Evolutionary conservation across 2,329 filamentous ascomycete genomes (phyloP), one percentile per base, ranked within the genome.

Genomic region (Trichoderma sp.): DNA sequence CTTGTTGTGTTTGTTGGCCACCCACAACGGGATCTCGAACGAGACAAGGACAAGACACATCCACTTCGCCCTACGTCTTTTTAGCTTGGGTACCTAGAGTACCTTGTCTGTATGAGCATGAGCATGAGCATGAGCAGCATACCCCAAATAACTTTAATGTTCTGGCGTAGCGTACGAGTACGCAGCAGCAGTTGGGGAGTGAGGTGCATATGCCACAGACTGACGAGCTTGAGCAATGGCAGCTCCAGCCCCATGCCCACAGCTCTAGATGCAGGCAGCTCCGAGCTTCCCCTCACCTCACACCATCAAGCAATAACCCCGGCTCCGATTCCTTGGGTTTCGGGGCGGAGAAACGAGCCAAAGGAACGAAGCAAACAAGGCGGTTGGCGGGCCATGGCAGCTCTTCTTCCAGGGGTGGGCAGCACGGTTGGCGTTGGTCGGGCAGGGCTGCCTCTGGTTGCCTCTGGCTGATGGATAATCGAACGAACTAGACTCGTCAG

Each of bases 331-430:
- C 39, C 61, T 62, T 50, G 66, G 66, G 57, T 53, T 13, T 34
- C 26, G 66, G 17, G 57, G 57, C 39, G 57, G 66, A 53, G 36
- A 20, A 68, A 61, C 66, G 26, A 59, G 57, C 36, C 28, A 53
- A 17, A 50, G 36, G 23, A 7, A n/a, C 23, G n/a, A 50, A 43
- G 12, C 36, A 61, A 26, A 32, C 28, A 43, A 57, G 64, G 65
- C 65, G 50, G 64, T 47, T 68, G 66, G 55, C 55, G 66, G 63
- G 28, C 43, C 63, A 66, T 64, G 61, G 26, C 50, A 68, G 55
- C 53, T 67, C 26, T 6, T 47, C 32, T 12, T 59, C 32, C 23
- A n/a, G 34, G 61, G 15, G 36, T 15, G 28, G 62, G 12, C 11
- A 15, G 30, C 32, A 61, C 32, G 23, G n/a, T 36, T 43, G 59